A percentile compares a stretch with the other conserved stretches of the same genome.
Conservation (phyloP, 305 asterid genomes). For the Fraxinus floribunda region DNA sequence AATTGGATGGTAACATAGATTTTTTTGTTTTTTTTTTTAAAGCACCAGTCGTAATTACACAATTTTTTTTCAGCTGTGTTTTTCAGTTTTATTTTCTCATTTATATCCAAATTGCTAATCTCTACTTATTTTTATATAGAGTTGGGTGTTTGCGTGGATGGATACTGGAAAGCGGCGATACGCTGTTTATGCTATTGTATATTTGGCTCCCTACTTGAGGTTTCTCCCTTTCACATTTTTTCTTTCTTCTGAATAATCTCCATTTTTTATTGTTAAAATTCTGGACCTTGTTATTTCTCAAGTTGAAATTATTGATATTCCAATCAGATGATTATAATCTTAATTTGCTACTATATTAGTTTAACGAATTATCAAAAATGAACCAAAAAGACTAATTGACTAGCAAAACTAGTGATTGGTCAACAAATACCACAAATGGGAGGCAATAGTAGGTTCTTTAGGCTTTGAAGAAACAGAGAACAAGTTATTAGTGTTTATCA, state of each 20-base stretch:
- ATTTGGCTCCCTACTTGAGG: constrained; percentile 97
- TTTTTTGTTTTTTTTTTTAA: background rate
- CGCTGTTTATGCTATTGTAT: constrained; percentile 82
- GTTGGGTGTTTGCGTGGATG: constrained; percentile 99
- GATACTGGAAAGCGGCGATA: constrained; percentile 81
- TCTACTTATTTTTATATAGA: constrained; percentile 37
- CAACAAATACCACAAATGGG: background rate
- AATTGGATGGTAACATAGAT: constrained; percentile 78
- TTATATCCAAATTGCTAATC: background rate
- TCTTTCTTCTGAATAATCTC: background rate
- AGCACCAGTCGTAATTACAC: background rate
- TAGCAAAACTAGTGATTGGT: constrained; percentile 1
- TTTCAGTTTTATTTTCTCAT: background rate
- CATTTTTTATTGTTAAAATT: background rate
- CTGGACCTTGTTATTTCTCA: background rate
- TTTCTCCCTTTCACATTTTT: constrained; percentile 18
- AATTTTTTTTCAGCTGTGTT: constrained; percentile 4
- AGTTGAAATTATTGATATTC: constrained; percentile 8
- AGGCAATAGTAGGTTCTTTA: background rate
- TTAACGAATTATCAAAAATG: background rate
- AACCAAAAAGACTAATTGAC: background rate
- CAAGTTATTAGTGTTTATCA: constrained; percentile 14
- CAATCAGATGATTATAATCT: background rate
- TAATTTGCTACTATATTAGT: background rate
- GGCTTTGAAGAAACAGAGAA: background rate